These are phyloP conservation scores for Fusarium mangiferae DNA, from an alignment of 2,329 filamentous ascomycete species.

Conservation along the genomic window DNA sequence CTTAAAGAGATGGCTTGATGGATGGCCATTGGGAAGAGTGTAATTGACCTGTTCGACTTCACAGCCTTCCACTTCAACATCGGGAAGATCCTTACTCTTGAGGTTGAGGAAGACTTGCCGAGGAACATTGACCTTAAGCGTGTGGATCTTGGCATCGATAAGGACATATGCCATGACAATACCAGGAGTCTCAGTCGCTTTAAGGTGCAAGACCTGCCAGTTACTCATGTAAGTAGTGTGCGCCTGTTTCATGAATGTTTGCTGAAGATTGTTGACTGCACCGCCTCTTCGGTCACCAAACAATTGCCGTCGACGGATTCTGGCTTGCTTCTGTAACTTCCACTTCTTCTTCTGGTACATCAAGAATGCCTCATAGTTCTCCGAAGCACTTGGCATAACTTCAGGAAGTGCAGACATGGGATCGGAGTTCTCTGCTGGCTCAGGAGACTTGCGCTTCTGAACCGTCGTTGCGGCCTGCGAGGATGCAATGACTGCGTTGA, in stretches of 20 bases:
- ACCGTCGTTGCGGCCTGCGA: conserved; percentile 60
- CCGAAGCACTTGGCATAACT: conserved; percentile 83
- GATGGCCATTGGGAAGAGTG: conserved; percentile 93
- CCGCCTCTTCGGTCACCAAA: conserved; percentile 83
- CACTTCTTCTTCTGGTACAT: conserved; percentile 98
- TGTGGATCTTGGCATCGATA: conserved; percentile 92
- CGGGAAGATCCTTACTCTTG: conserved; percentile 85
- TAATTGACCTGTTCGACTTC: conserved; percentile 93
- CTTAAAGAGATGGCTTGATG: conserved; percentile 93
- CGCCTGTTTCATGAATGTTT: conserved; percentile 89
- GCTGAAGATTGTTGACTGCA: conserved; percentile 65
- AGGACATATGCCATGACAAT: conserved; percentile 89
- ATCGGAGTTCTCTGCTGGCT: conserved; percentile 73
- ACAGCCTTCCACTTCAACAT: conserved; percentile 87
- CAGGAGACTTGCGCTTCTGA: conserved; percentile 80
- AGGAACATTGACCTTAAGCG: conserved; percentile 87
- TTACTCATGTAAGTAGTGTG: conserved; percentile 90
- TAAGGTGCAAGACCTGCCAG: conserved; percentile 93
- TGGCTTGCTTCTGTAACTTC: conserved; percentile 95
- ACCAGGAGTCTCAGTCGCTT: conserved; percentile 83
- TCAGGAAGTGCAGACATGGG: conserved; percentile 85
- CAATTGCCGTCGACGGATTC: conserved; percentile 84
- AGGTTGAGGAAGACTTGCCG: conserved; percentile 92
- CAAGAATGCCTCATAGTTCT: conserved; percentile 89
- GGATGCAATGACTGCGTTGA: conserved; percentile 64